Base-by-base conservation (phyloP, 345 rosid species). In the Citrus maxima region DNA sequence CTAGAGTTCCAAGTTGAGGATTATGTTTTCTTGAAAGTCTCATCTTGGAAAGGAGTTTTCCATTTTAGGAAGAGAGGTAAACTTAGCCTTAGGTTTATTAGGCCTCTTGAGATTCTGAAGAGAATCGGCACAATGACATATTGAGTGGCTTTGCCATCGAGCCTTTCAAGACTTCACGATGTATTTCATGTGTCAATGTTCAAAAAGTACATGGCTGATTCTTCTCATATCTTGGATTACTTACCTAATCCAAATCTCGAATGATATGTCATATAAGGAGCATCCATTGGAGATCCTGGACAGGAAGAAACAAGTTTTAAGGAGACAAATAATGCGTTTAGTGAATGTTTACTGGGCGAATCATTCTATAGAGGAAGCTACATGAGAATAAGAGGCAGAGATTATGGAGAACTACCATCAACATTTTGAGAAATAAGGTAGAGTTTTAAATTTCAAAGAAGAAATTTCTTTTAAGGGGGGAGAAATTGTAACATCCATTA, bases 261-360 rank as follows among this genome's bases (percentile, higher is more conserved):
- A 9, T 38, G 10, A 38, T 38, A 38, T 38, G 13, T 1, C 35
- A 27, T 28, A 62, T 27, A 4, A 62, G 0, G 35, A 28, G 5
- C 27, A 62, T 0, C 66, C 2, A 0, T 10, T 27, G 0, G 34
- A 1, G 35, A 62, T 62, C 0, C 2, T 62, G 1, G 35, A 62
- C 4, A 8, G 7, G 10, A 34, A 66, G 1, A 24, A 34, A 66
- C 46, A 66, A 34, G 46, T 66, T 34, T 2, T 7, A 34, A 21
- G 4, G 3, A 34, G 16, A 5, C 2, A 5, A 5, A 0, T 35
- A 0, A 19, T 66, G 0, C 0, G 4, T 4, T 66, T 66, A 6
- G 25, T 34, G 1, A 66, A 66, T 1, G 25, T 66, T 5, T 0
- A 4, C 2, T 66, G 0, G 46, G 7, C 0, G 2, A 18, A 66